phyloP scores from a whole-genome alignment of 2,329 filamentous ascomycete genomes.

The Gnomoniopsis sp. region DNA sequence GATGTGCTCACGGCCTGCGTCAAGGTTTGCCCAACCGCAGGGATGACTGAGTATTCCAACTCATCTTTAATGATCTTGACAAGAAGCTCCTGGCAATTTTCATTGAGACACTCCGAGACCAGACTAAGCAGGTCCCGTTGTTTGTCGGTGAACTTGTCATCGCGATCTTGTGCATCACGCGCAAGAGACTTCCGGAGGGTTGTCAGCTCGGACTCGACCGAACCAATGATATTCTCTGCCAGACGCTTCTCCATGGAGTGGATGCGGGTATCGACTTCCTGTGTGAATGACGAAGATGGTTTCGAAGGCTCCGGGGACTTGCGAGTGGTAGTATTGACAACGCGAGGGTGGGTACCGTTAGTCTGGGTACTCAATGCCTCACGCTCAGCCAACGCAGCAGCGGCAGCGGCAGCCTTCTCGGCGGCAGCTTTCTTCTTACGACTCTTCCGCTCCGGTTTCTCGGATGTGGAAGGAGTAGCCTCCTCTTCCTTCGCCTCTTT shows the following conservation, averaged over 20 bases:
- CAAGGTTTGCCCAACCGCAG: slow-evolving; percentile 66
- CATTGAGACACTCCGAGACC: slow-evolving; percentile 58
- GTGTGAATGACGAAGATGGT: slow-evolving; percentile 31
- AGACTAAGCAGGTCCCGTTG: slow-evolving; percentile 54
- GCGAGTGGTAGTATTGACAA: slow-evolving; percentile 27
- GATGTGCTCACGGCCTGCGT: slow-evolving; percentile 68
- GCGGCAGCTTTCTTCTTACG: slow-evolving; percentile 66
- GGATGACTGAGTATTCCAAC: slow-evolving; percentile 73
- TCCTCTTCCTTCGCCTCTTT: slow-evolving; percentile 50
- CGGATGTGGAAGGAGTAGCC: slow-evolving; percentile 34
- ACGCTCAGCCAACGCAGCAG: slow-evolving; percentile 40
- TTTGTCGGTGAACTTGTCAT: slow-evolving; percentile 49
- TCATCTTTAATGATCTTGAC: slow-evolving; percentile 72
- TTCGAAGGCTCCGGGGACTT: slow-evolving; percentile 28
- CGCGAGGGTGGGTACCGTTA: slow-evolving; percentile 31
- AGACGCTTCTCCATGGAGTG: slow-evolving; percentile 51
- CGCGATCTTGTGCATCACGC: slow-evolving; percentile 58
- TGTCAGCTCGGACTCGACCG: slow-evolving; percentile 10
- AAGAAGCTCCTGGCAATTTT: slow-evolving; percentile 68
- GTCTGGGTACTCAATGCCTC: slow-evolving; percentile 40
- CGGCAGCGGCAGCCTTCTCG: slow-evolving; percentile 33
- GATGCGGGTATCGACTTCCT: slow-evolving; percentile 53
- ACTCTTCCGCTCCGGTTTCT: slow-evolving; percentile 60
- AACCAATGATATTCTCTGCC: slow-evolving; percentile 6
- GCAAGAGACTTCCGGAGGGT: slow-evolving; percentile 36